phyloP scores from a whole-genome alignment of 441 rosid genomes.

The Mallotus repandus region DNA sequence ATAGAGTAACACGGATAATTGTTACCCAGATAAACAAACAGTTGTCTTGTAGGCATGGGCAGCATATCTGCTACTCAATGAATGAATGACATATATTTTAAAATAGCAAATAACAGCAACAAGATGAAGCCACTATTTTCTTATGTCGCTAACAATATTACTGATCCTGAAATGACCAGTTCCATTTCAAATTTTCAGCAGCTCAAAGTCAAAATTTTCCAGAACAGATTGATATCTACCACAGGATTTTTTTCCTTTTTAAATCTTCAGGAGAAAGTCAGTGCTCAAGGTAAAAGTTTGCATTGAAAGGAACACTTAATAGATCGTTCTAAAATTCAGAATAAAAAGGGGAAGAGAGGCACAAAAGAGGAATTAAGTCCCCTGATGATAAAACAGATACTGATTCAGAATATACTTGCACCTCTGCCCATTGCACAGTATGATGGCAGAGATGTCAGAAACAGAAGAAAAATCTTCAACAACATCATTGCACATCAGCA shows the following conservation, averaged over 20 bases:
- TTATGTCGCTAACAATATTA: not conserved
- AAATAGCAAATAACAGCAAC: conserved; percentile 3
- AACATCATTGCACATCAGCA: not conserved
- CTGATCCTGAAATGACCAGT: not conserved
- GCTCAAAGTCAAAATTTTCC: not conserved
- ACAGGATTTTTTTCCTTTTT: not conserved
- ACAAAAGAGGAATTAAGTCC: not conserved
- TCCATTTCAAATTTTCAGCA: not conserved
- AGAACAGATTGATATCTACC: not conserved
- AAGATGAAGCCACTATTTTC: not conserved
- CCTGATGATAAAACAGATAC: not conserved
- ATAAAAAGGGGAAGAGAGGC: not conserved
- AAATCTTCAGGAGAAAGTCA: not conserved
- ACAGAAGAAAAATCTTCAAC: not conserved
- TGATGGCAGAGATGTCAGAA: not conserved
- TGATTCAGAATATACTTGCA: not conserved
- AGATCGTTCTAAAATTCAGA: not conserved
- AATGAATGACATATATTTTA: not conserved
- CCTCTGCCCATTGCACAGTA: conserved; percentile 6
- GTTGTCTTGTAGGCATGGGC: not conserved
- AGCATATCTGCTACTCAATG: not conserved
- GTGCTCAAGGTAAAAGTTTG: not conserved
- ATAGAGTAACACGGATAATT: not conserved
- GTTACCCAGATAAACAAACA: not conserved
- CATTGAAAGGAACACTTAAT: not conserved